These are phyloP conservation scores for Starmerella cellae DNA, from an alignment of 805 yeast genomes.

Conservation along the genomic window DNA sequence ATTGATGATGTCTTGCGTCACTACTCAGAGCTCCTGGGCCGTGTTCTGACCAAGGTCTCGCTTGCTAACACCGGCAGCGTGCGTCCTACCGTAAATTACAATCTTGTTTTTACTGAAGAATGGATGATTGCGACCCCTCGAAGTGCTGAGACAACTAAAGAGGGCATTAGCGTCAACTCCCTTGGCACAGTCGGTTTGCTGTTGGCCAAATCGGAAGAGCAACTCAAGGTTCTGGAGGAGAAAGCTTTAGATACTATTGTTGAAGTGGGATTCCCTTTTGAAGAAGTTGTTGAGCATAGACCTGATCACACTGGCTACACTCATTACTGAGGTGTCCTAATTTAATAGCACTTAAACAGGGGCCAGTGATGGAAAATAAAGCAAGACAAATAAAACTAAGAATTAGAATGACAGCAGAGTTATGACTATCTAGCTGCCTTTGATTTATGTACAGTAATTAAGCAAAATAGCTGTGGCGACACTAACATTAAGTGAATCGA, in stretches of 20 bases:
- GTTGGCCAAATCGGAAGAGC: slow-evolving; percentile 54
- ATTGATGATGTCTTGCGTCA: slow-evolving; percentile 39
- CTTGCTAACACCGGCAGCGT: slow-evolving; percentile 35
- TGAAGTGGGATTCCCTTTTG: slow-evolving; percentile 20
- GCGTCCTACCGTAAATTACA: slow-evolving; percentile 44
- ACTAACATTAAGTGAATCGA: slow-evolving; percentile 79
- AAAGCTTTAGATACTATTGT: slow-evolving; percentile 13
- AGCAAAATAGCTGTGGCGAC: slow-evolving; percentile 72
- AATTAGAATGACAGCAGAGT: neutral
- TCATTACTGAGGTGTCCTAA: slow-evolving; percentile 9
- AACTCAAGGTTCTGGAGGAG: slow-evolving; percentile 15
- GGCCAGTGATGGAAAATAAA: no score
- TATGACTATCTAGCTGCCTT: neutral
- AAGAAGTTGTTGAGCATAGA: slow-evolving; percentile 14
- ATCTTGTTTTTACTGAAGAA: slow-evolving; percentile 63
- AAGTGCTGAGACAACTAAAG: slow-evolving; percentile 25
- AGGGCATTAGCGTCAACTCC: slow-evolving; percentile 54
- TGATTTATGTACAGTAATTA: neutral
- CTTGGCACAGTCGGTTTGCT: slow-evolving; percentile 70
- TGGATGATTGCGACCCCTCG: slow-evolving; percentile 88
- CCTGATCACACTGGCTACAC: slow-evolving; percentile 19
- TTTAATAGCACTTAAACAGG: neutral
- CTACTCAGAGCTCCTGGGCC: slow-evolving; percentile 43
- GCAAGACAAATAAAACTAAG: neutral
- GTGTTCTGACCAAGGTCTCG: slow-evolving; percentile 47